phyloP scores from a whole-genome alignment of 805 yeast genomes.

The Nakazawaea holstii region DNA sequence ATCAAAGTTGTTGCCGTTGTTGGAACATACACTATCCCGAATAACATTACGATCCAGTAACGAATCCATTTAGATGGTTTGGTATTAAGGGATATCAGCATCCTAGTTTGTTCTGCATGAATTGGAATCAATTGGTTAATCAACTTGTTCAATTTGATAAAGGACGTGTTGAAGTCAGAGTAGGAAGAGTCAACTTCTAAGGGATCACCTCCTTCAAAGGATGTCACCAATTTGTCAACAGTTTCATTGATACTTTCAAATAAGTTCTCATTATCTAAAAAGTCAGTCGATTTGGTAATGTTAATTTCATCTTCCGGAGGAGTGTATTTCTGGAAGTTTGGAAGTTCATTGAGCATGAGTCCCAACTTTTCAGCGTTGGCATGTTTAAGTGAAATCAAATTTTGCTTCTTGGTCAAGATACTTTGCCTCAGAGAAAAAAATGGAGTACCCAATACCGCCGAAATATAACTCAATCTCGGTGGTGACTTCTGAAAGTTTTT shows the following conservation, averaged over 20 bases:
- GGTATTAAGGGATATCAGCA: conserved; percentile 12
- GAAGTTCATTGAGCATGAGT: conserved; percentile 25
- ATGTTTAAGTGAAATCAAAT: conserved; percentile 18
- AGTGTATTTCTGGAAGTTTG: conserved; percentile 17
- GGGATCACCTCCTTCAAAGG: conserved; percentile 4
- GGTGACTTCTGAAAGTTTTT: conserved; percentile 12
- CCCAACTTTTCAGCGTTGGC: conserved; percentile 32
- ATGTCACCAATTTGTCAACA: conserved; percentile 4
- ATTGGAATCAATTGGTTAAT: conserved; percentile 2
- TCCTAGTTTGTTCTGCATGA: not conserved
- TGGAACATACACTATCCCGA: conserved; percentile 49
- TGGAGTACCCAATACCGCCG: conserved; percentile 31
- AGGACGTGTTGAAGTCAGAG: conserved; percentile 1
- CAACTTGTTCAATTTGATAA: conserved; percentile 6
- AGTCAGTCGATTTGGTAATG: not conserved
- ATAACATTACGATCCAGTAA: conserved; percentile 51
- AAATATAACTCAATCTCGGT: conserved; percentile 16
- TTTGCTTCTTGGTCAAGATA: conserved; percentile 18
- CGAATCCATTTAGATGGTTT: conserved; percentile 41
- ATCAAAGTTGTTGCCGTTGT: conserved; percentile 35
- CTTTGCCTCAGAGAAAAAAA: conserved; percentile 26
- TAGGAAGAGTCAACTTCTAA: not conserved
- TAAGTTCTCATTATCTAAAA: not conserved
- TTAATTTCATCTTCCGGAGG: conserved; percentile 1
- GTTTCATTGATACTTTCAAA: conserved; percentile 2